Conservation (phyloP, 805 yeast genomes). For the Metschnikowia borealis region DNA sequence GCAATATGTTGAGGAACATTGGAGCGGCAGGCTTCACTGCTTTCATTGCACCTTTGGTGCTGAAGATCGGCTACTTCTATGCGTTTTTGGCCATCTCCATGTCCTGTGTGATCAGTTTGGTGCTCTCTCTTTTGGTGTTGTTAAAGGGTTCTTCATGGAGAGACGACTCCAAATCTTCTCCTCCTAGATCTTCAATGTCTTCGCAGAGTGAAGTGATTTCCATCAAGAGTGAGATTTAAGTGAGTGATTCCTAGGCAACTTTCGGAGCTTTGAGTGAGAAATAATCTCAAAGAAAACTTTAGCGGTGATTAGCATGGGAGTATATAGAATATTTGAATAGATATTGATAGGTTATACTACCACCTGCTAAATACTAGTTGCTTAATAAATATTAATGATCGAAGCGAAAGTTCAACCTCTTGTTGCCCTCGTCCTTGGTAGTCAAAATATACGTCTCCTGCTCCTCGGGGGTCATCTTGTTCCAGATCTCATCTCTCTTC, state of each 20-base stretch:
- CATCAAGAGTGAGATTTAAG: too few relatives aligned
- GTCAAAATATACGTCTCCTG: constrained; percentile 41
- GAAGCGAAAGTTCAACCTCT: constrained; percentile 49
- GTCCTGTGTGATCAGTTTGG: constrained; percentile 10
- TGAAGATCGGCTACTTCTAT: constrained; percentile 33
- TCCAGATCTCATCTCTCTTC: constrained; percentile 48
- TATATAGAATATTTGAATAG: too few relatives aligned
- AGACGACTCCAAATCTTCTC: not conserved
- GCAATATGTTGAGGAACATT: constrained; percentile 48
- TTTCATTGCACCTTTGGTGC: constrained; percentile 32
- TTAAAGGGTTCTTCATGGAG: constrained; percentile 10
- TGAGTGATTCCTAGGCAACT: too few relatives aligned
- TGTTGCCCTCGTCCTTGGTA: constrained; percentile 53
- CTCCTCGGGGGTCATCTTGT: constrained; percentile 45
- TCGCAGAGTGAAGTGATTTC: not conserved
- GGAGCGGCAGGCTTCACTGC: constrained; percentile 54
- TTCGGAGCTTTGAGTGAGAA: too few relatives aligned
- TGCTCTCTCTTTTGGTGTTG: constrained; percentile 10
- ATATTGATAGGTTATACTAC: too few relatives aligned
- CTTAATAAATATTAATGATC: constrained; percentile 19
- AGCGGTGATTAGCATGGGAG: too few relatives aligned
- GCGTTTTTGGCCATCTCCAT: constrained; percentile 7
- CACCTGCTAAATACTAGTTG: too few relatives aligned
- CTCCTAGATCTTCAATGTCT: constrained; percentile 1
- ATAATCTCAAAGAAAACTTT: too few relatives aligned